Evolutionary conservation across 1,284 basidiomycete genomes (phyloP), one percentile per base, ranked within the genome.

Genomic region (Thecaphora thlaspeos): DNA sequence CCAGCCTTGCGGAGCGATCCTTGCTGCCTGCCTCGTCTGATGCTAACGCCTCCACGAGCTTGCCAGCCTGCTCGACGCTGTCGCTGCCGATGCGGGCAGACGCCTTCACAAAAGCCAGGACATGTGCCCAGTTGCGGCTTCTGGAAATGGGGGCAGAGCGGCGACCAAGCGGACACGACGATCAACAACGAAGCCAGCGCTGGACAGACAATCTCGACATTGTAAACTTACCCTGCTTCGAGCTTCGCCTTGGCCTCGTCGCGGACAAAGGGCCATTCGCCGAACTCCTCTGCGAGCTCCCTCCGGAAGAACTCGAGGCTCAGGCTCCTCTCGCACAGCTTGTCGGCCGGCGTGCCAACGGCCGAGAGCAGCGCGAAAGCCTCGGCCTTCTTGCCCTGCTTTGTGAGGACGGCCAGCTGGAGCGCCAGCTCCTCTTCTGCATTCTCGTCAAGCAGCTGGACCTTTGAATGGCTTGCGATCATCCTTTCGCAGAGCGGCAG

Each of bases 361-460:
- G 34, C 85, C 38, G 85, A 83, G 11, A 91, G 78, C n/a, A 90
- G 79, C 37, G 83, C 83, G 37, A 84, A 81, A 0, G 88, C 88
- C 84, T 58, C 66, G 39, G 60, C 58, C 39, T 68, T 68, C 18
- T 68, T 68, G 23, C 70, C 75, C 30, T 90, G 80, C 64, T 89
- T 85, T 41, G 84, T 84, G 2, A 91, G 82, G 50, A 91, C 83
- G 9, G 81, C 82, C 3, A 89, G 80, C 65, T 88, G 86, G 39
- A 90, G 82, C 70, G 88, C 82, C 71, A 90, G 86, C 24, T 88
- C 84, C 70, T 92, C 88, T 1, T 89, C 82, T 48, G 82, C 84
- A 41, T 84, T 78, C 63, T 85, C 84, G 0, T 86, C 88, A 80
- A 63, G 86, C 84, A 22, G 88, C 87, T 50, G 90, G 82, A 72